phyloP scores from a whole-genome alignment of 495 filamentous ascomycete species.

The Durotheca rogersii region DNA sequence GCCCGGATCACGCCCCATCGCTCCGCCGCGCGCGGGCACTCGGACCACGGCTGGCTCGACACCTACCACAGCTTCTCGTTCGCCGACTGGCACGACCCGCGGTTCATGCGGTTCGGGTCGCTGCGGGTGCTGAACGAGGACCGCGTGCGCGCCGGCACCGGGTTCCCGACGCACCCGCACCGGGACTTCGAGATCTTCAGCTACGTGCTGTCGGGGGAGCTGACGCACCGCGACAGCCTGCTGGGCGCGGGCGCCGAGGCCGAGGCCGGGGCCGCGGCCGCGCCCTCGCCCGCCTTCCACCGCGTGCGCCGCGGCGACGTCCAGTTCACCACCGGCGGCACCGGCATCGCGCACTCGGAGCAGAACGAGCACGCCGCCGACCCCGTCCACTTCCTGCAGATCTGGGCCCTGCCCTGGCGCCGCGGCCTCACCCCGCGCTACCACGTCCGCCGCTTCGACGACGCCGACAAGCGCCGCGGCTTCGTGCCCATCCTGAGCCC shows the following conservation, averaged over 20 bases:
- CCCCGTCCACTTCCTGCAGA: constrained; percentile 77
- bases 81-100: constrained; percentile 68
- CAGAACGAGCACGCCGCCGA: constrained; percentile 65
- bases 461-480: constrained; percentile 64
- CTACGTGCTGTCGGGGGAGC: constrained; percentile 75
- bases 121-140: constrained; percentile 84
- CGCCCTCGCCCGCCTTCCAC: constrained; percentile 60
- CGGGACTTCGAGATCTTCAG: constrained; percentile 81
- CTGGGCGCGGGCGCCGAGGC: constrained; percentile 57
- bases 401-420: constrained; percentile 75
- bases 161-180: constrained; percentile 80
- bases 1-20: constrained; percentile 63
- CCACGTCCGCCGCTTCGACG: constrained; percentile 65
- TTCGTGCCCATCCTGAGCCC: constrained; percentile 72
- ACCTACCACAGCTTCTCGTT: constrained; percentile 82
- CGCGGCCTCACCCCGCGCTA: constrained; percentile 67
- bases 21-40: constrained; percentile 65
- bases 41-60: constrained; percentile 81
- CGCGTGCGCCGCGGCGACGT: constrained; percentile 75
- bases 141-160: constrained; percentile 63
- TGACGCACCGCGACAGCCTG: constrained; percentile 80
- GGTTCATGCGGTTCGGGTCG: constrained; percentile 63
- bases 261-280: constrained; percentile 51
- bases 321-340: constrained; percentile 80
- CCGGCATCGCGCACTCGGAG: constrained; percentile 74